Evolutionary conservation across 2,329 filamentous ascomycete species (phyloP).

Genomic region (Cercospora nicotianae): DNA sequence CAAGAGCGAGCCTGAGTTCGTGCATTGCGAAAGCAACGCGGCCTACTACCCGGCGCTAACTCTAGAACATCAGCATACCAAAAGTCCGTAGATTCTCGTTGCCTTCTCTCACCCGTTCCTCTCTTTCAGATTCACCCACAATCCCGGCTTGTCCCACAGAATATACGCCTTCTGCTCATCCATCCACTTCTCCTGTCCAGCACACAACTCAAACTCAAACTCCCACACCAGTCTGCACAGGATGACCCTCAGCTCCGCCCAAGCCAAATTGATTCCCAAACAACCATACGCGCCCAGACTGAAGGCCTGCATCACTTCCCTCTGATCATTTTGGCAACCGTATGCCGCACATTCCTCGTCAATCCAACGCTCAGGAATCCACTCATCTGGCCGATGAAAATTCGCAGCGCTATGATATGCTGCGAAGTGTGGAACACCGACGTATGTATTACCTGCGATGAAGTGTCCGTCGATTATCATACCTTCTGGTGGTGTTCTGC

Average conservation of each 20-base stretch:
- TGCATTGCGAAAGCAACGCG: too few relatives aligned
- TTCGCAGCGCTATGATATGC: neutral
- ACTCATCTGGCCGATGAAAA: neutral
- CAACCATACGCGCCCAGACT: neutral
- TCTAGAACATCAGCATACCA: too few relatives aligned
- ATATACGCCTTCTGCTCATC: neutral
- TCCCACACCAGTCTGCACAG: neutral
- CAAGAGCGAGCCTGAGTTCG: too few relatives aligned
- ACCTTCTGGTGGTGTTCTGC: neutral
- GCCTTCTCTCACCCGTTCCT: neutral
- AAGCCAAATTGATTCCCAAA: neutral
- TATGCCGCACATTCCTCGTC: neutral
- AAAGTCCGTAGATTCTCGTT: too few relatives aligned
- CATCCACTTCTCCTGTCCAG: neutral
- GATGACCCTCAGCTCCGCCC: neutral
- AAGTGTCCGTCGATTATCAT: neutral
- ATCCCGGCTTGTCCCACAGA: constrained; percentile 41
- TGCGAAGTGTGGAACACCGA: neutral
- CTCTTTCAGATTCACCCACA: neutral
- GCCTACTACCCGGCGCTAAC: too few relatives aligned
- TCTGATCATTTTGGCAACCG: neutral
- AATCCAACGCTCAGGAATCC: neutral
- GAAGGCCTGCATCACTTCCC: neutral
- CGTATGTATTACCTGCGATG: neutral
- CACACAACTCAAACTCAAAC: neutral